Evolutionary conservation across 352 stramenopile genomes (phyloP).

Genomic region (Globisporangium takayamanum): DNA sequence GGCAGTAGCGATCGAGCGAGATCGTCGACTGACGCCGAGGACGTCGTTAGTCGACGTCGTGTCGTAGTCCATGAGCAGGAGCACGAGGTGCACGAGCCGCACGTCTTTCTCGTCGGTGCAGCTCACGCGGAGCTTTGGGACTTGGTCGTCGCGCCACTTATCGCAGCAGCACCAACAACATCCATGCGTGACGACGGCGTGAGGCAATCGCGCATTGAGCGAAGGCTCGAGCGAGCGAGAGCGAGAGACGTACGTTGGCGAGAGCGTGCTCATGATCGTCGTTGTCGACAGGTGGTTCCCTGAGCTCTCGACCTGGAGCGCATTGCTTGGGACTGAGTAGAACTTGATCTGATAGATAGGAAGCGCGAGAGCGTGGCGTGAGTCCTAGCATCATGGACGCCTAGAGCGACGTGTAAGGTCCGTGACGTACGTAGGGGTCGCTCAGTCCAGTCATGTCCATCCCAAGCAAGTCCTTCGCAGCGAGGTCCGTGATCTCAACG

Average conservation of each 20-base stretch:
- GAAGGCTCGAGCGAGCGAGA: neutral
- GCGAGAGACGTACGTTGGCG: constrained; percentile 33
- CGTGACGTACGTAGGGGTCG: constrained; percentile 59
- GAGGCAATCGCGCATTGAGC: neutral
- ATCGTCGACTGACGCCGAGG: constrained; percentile 56
- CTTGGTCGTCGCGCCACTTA: constrained; percentile 56
- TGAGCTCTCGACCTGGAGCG: constrained; percentile 38
- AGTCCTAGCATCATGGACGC: neutral
- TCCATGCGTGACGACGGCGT: neutral
- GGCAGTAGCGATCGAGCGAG: constrained; percentile 50
- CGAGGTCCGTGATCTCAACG: constrained; percentile 56
- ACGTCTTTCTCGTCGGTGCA: constrained; percentile 48
- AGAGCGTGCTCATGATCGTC: constrained; percentile 62
- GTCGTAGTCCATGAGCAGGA: constrained; percentile 83
- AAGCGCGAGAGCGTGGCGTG: neutral
- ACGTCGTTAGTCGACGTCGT: constrained; percentile 62
- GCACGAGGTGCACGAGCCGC: constrained; percentile 55
- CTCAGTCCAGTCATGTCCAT: constrained; percentile 77
- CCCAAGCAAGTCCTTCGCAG: constrained; percentile 46
- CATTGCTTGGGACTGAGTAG: constrained; percentile 49
- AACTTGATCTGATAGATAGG: constrained; percentile 48
- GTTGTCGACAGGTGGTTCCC: constrained; percentile 46
- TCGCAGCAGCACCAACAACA: neutral
- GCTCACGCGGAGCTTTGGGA: constrained; percentile 55
- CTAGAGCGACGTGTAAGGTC: no score